A percentile compares a stretch with the other conserved stretches of the same genome.
Evolutionary conservation across 495 filamentous ascomycete species (phyloP).

Genomic region (Penicillium silybi): DNA sequence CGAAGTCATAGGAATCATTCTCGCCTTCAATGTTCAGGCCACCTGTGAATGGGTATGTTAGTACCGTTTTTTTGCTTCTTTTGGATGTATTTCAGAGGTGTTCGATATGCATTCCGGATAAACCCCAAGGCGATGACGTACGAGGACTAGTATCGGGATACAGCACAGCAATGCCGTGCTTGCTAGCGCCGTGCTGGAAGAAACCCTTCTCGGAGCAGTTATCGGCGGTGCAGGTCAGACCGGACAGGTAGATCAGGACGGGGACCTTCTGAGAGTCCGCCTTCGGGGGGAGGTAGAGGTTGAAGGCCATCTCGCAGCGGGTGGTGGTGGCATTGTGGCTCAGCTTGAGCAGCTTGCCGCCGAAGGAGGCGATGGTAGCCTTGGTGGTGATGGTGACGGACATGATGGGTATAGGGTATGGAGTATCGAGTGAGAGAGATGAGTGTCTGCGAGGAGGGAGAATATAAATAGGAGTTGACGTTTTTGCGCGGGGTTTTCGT

Average conservation of each 20-base stretch:
- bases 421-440: background rate
- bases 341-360: slow-evolving; percentile 92
- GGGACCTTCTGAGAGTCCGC: slow-evolving; percentile 61
- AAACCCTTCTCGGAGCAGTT: slow-evolving; percentile 95
- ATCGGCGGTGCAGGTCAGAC: slow-evolving; percentile 90
- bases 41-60: slow-evolving; percentile 25
- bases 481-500: slow-evolving; percentile 22
- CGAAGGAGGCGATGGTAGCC: slow-evolving; percentile 86
- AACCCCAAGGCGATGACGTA: slow-evolving; percentile 31
- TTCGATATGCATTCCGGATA: background rate
- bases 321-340: slow-evolving; percentile 70
- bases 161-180: slow-evolving; percentile 78
- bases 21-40: slow-evolving; percentile 76
- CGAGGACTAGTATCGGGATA: slow-evolving; percentile 95
- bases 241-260: slow-evolving; percentile 90
- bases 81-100: background rate
- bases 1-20: slow-evolving; percentile 85
- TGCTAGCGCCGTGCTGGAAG: slow-evolving; percentile 76
- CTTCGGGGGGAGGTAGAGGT: slow-evolving; percentile 63
- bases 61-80: background rate
- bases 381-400: slow-evolving; percentile 83
- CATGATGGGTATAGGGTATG: slow-evolving; percentile 45
- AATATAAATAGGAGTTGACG: slow-evolving; percentile 13
- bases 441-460: background rate
- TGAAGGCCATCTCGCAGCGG: slow-evolving; percentile 63